Percentiles rank a stretch among this genome's conserved stretches.
Conservation (phyloP, 208 protist genomes). For the Blastocrithidia nonstop region DNA sequence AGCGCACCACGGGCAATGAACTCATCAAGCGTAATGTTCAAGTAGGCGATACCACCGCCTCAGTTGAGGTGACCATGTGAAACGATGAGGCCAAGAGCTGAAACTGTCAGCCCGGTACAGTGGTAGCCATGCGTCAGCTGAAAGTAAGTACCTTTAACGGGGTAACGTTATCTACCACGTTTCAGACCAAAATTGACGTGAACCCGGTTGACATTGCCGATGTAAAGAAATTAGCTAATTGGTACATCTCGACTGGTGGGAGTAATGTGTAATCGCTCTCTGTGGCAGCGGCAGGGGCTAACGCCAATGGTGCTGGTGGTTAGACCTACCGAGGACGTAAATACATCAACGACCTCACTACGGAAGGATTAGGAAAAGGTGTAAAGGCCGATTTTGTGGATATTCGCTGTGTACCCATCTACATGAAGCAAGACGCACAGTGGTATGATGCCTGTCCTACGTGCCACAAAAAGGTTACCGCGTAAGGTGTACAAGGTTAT, state of each 20-base stretch:
- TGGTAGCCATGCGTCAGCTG: constrained; percentile 70
- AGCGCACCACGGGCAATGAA: constrained; percentile 68
- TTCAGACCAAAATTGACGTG: constrained; percentile 67
- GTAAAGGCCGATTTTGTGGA: constrained; percentile 77
- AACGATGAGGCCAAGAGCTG: constrained; percentile 73
- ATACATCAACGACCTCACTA: constrained; percentile 69
- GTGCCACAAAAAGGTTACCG: constrained; percentile 86
- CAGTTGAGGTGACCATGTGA: constrained; percentile 82
- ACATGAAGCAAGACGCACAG: constrained; percentile 82
- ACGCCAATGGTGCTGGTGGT: constrained; percentile 9
- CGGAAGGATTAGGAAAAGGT: constrained; percentile 56
- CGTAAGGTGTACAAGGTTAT: constrained; percentile 56
- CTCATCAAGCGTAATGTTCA: constrained; percentile 71
- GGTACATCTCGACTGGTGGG: constrained; percentile 75
- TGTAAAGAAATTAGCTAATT: constrained; percentile 69
- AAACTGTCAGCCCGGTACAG: constrained; percentile 34
- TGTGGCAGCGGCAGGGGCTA: constrained; percentile 17
- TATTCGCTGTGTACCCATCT: constrained; percentile 77
- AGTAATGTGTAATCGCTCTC: constrained; percentile 66
- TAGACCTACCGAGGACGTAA: constrained; percentile 69
- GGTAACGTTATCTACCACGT: constrained; percentile 67
- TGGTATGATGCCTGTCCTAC: constrained; percentile 85
- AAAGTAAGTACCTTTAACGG: constrained; percentile 78
- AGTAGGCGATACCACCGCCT: constrained; percentile 59
- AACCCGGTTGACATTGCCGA: constrained; percentile 63